Conservation (phyloP, 202 grass and related monocot species). For the Panicum virgatum region DNA sequence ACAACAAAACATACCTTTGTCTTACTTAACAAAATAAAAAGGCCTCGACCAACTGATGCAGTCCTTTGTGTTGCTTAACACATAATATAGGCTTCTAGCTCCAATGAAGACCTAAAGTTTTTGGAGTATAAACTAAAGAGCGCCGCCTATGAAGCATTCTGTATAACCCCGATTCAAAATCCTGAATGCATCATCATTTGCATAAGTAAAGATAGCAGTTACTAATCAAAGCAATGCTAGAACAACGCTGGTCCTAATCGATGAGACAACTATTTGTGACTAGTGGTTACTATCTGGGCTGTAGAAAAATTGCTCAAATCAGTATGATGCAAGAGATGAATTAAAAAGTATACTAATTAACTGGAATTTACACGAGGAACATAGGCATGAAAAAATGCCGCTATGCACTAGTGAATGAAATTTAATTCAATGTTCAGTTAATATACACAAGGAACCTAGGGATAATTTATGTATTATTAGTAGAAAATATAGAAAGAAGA, state of each 20-base stretch:
- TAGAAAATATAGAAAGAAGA: background rate
- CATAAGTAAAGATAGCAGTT: background rate
- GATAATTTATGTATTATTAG: conserved; percentile 6
- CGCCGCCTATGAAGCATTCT: background rate
- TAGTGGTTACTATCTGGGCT: conserved; percentile 4
- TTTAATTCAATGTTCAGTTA: background rate
- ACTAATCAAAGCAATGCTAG: background rate
- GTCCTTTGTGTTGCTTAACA: background rate
- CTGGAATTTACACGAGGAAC: background rate
- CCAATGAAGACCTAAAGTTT: background rate
- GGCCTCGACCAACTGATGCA: background rate
- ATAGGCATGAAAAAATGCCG: too few relatives aligned
- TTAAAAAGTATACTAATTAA: background rate
- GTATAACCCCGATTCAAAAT: background rate
- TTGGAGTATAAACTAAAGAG: background rate
- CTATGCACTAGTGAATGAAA: background rate
- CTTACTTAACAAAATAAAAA: background rate
- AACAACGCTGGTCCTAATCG: background rate
- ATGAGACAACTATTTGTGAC: background rate
- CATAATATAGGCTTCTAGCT: too few relatives aligned
- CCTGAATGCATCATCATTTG: background rate
- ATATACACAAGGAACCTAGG: background rate
- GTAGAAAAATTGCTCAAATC: background rate
- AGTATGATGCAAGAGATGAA: background rate
- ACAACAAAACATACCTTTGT: background rate